Evolutionary conservation across 768 basidiomycete species (phyloP).

Genomic region (Cantharellus anzutake): DNA sequence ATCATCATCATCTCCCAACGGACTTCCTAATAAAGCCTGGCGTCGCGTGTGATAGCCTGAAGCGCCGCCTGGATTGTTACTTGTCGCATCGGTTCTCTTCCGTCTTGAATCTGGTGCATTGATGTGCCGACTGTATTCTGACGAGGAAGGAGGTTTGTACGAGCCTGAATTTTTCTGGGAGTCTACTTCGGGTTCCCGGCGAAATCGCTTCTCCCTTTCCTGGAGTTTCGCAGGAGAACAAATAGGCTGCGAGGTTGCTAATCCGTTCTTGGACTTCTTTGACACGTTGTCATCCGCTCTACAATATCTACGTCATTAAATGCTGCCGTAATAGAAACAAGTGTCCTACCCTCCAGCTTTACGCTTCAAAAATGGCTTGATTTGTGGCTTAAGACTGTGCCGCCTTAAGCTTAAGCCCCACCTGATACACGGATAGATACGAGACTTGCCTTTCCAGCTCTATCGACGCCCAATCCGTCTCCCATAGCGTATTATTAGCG

Average conservation of each 20-base stretch:
- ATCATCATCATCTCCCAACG: too few species aligned
- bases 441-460: slow-evolving; percentile 52
- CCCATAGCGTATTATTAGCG: slow-evolving; percentile 63
- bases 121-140: slow-evolving; percentile 10
- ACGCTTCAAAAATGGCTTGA: not conserved
- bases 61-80: too few species aligned
- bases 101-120: slow-evolving; percentile 1
- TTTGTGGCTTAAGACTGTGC: not conserved
- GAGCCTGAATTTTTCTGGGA: slow-evolving; percentile 25
- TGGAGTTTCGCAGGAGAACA: slow-evolving; percentile 34
- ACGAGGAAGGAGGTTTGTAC: slow-evolving; percentile 7
- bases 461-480: slow-evolving; percentile 83
- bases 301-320: slow-evolving; percentile 14
- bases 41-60: too few species aligned
- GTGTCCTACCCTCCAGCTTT: not conserved
- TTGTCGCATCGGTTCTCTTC: not conserved
- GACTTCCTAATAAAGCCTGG: too few species aligned
- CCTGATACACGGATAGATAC: not conserved
- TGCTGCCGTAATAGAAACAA: not conserved
- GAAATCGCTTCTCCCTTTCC: slow-evolving; percentile 74
- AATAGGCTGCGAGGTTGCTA: not conserved
- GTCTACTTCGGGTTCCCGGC: slow-evolving; percentile 77
- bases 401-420: not conserved
- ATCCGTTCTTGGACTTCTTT: slow-evolving; percentile 27
- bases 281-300: slow-evolving; percentile 35